phyloP scores from a whole-genome alignment of 164 flowering plant genomes.

The Brasenia schreberi region DNA sequence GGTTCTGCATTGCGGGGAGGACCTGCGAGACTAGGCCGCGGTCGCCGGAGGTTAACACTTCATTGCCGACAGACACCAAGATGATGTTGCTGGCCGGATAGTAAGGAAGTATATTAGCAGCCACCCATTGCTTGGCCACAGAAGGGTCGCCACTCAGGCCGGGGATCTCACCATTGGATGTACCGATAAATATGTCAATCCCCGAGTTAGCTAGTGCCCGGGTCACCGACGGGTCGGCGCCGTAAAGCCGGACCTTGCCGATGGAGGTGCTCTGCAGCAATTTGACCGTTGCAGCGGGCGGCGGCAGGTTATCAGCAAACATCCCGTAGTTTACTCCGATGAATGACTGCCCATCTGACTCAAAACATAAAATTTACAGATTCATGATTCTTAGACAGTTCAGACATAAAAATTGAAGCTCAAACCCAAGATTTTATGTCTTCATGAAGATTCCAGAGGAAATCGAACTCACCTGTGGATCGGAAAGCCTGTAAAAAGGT shows the following conservation, averaged over 20 bases:
- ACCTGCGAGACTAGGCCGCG: slow-evolving; percentile 30
- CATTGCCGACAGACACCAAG: slow-evolving; percentile 77
- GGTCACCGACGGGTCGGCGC: slow-evolving; percentile 72
- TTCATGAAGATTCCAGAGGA: too few relatives aligned
- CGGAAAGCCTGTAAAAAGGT: too few relatives aligned
- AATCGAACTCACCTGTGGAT: too few relatives aligned
- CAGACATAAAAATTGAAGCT: too few relatives aligned
- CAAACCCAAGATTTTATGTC: too few relatives aligned
- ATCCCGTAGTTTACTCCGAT: slow-evolving; percentile 84
- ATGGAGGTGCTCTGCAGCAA: slow-evolving; percentile 63
- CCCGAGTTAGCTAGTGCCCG: slow-evolving; percentile 67
- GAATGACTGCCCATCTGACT: slow-evolving; percentile 54
- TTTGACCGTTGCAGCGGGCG: slow-evolving; percentile 54
- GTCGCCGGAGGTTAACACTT: slow-evolving; percentile 49
- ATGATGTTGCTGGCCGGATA: slow-evolving; percentile 70
- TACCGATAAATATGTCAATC: slow-evolving; percentile 63
- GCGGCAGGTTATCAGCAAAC: slow-evolving; percentile 84
- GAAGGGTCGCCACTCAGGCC: slow-evolving; percentile 56
- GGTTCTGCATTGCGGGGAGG: slow-evolving; percentile 72
- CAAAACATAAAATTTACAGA: too few relatives aligned
- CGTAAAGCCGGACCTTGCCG: slow-evolving; percentile 62
- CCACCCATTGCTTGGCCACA: slow-evolving; percentile 63
- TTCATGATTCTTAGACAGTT: too few relatives aligned
- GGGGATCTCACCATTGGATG: slow-evolving; percentile 69
- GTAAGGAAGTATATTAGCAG: slow-evolving; percentile 51